Base-by-base conservation (phyloP, 805 yeast species). In the Diddensiella santjacobensis region DNA sequence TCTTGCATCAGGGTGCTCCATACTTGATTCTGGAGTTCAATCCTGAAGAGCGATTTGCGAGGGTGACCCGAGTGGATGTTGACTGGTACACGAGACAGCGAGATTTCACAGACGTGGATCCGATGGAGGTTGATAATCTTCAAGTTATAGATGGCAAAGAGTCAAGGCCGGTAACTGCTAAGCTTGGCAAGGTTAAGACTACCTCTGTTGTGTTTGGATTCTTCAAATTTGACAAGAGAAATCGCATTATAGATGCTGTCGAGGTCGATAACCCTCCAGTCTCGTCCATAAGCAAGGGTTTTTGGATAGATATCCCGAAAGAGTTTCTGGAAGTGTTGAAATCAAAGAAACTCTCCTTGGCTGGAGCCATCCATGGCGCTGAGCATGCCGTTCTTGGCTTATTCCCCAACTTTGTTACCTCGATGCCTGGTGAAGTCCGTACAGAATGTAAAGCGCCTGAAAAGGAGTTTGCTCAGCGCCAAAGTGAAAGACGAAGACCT, bases 381-480 rank as follows among this genome's bases (percentile, higher is more conserved):
- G 91, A 89, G 55, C 99, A 93, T 70, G 88, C 88, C 0, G 69
- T 93, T 1, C 82, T 93, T 76, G 82, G 86, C 41, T 74, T 87
- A 50, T 62, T 90, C 22, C 95, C 97, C 0, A 64, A 83, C 22
- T 82, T 79, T 50, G 80, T 89, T 3, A 79, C 81, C 10, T 81
- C 87, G 15, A 86, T 87, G 0, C 65, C 66, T 1, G 62, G 60
- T 2, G 99, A 93, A 57, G 74, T 93, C 11, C 78, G 78, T 40
- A 87, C 98, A 0, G 99, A 93, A 65, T 93, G 99, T 66, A 93
- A 93, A 60, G 97, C 98, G 0, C 97, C 99, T 0, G 96, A 89
- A 55, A 93, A 93, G 59, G 99, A 93, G 62, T 87, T 91, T 72
- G 87, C 96, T 1, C 74, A 75, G 42, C 67, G 88, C 23, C 85